Evolutionary conservation across 768 basidiomycete genomes (phyloP), one percentile per base, ranked within the genome.

Genomic region (Heimioporus sp.): DNA sequence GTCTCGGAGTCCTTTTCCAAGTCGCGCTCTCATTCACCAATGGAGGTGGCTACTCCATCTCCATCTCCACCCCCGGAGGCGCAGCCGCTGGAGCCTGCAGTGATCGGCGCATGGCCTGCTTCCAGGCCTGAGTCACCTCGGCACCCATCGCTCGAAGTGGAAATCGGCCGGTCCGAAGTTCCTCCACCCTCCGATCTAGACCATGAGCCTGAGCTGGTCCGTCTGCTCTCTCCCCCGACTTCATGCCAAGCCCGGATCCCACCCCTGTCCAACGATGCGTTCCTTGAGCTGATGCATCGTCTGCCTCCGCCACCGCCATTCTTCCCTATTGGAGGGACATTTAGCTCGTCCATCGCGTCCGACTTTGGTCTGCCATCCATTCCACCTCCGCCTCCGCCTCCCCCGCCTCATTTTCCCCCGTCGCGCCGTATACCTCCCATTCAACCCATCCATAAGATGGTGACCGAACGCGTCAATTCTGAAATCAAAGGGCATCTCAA

Each of bases 31-130:
- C 69, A 68, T 40, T 78, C 80, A 7, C 77, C 79, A 0, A 79
- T 81, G 73, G 77, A 78, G 17, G 65, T 80, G 5, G 71, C 70
- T 12, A 76, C 73, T 20, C 74, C 76, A 4, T 69, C 73, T 1
- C 67, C 72, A 15, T 57, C 66, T 11, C 48, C 55, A 10, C 51
- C 52, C 32, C 32, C 60, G 32, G 63, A 57, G 43, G 53, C n/a
- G 8, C 59, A 58, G 30, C 52, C 60, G 15, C 28, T 55, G 7
- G 78, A 79, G 19, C 76, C 74, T 20, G 59, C 59, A 38, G 56
- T 78, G 8, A 59, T 79, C 12, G 77, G 75, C 21, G 75, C 75
- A 24, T 79, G 76, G 73, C 74, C 77, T 11, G 56, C 52, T 49
- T 73, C 72, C 11, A 69, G 70, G 39, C 68, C 65, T 8, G 61